Evolutionary conservation across 1,284 basidiomycete species (phyloP).

Genomic region (Phellinidium pouzarii): DNA sequence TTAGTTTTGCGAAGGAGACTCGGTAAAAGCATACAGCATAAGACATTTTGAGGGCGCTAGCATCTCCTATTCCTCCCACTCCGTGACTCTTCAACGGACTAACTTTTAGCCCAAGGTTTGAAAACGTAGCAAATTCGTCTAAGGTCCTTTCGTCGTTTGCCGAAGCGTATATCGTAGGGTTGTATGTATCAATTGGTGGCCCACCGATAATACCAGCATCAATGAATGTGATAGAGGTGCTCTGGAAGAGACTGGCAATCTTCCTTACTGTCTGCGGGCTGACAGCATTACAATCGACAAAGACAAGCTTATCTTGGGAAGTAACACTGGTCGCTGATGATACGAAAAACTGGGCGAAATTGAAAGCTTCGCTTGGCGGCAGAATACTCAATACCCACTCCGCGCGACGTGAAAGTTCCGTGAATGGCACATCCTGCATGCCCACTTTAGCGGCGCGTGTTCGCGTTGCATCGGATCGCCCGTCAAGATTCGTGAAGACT

Average conservation of each 20-base stretch:
- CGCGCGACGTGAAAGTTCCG: constrained; percentile 37
- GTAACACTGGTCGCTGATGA: constrained; percentile 22
- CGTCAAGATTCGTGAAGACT: constrained; percentile 45
- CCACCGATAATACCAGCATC: constrained; percentile 56
- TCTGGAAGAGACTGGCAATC: constrained; percentile 40
- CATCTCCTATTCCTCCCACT: constrained; percentile 40
- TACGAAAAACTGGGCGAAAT: constrained; percentile 40
- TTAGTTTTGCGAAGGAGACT: constrained; percentile 7
- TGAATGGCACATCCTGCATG: constrained; percentile 42
- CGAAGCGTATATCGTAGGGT: constrained; percentile 52
- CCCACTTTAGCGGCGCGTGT: constrained; percentile 45
- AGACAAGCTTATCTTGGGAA: constrained; percentile 26
- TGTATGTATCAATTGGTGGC: constrained; percentile 40
- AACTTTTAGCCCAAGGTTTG: constrained; percentile 40
- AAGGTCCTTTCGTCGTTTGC: constrained; percentile 34
- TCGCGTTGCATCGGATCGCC: constrained; percentile 42
- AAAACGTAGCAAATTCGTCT: constrained; percentile 36
- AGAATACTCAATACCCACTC: constrained; percentile 50
- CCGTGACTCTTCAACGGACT: constrained; percentile 33
- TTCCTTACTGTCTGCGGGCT: constrained; percentile 43
- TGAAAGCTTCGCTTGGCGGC: constrained; percentile 46
- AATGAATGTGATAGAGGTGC: constrained; percentile 38
- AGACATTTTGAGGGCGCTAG: constrained; percentile 58
- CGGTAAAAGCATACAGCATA: constrained; percentile 42
- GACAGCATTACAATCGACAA: constrained; percentile 57